Conservation (phyloP, 1,284 basidiomycete species). For the Uromyces viciae-fabae region DNA sequence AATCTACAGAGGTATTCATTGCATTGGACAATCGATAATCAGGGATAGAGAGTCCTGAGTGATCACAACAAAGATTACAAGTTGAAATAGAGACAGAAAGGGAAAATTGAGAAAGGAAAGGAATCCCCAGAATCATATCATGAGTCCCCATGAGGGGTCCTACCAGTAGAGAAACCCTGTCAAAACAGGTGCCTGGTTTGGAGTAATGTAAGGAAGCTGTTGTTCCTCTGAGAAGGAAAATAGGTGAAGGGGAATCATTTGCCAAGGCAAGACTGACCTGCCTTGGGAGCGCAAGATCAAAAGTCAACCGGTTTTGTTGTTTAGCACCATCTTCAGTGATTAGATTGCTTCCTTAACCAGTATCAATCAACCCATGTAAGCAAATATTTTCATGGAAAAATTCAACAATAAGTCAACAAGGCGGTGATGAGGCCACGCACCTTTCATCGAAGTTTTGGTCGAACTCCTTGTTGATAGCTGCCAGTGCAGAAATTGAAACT, state of each 20-base stretch:
- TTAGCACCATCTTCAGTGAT: background rate
- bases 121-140: slow-evolving; percentile 19
- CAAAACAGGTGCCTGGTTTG: background rate
- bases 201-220: background rate
- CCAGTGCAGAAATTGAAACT: background rate
- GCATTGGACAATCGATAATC: background rate
- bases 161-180: background rate
- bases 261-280: background rate
- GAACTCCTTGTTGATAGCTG: background rate
- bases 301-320: background rate
- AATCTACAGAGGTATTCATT: background rate
- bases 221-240: background rate
- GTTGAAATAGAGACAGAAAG: background rate
- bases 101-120: background rate
- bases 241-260: background rate
- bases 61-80: background rate
- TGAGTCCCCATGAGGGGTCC: background rate
- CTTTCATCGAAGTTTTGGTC: background rate
- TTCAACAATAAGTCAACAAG: background rate
- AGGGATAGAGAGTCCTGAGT: background rate
- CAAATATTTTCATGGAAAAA: background rate
- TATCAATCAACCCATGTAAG: background rate
- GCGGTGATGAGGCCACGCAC: background rate
- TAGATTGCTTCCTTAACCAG: background rate
- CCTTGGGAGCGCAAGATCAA: background rate